A percentile compares a stretch with the other conserved stretches of the same genome.
These are phyloP conservation scores for Xylariomycetidae sp. DNA, from an alignment of 2,329 filamentous ascomycete species.

Conservation along the genomic window DNA sequence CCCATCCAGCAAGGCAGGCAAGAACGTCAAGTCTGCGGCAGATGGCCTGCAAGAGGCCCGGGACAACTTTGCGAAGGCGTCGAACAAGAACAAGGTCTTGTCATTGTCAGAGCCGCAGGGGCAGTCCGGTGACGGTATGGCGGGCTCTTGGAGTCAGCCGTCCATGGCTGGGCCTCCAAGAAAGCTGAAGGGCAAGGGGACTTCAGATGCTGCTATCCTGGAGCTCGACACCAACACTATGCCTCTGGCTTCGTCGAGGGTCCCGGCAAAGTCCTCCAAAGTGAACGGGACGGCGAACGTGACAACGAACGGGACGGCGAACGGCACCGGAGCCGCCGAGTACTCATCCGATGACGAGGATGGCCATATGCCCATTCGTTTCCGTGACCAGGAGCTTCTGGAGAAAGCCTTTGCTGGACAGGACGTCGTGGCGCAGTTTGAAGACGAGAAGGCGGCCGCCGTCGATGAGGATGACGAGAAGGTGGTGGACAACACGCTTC, in stretches of 20 bases:
- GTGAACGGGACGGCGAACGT: conserved; percentile 20
- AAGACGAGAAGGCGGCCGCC: conserved; percentile 67
- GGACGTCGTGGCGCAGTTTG: conserved; percentile 76
- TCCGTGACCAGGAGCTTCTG: conserved; percentile 62
- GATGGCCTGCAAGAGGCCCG: conserved; percentile 36
- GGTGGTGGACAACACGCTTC: conserved; percentile 74
- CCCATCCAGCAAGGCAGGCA: conserved; percentile 7
- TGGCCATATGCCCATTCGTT: conserved; percentile 48
- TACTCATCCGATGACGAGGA: conserved; percentile 43
- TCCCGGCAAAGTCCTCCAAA: conserved; percentile 12
- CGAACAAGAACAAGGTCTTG: conserved; percentile 14
- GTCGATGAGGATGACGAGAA: conserved; percentile 77
- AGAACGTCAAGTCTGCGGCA: conserved; percentile 24
- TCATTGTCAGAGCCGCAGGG: conserved; percentile 13
- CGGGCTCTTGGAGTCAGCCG: conserved; percentile 25
- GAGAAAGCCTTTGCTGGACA: conserved; percentile 82
- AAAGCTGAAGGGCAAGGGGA: conserved; percentile 20
- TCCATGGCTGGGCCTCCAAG: conserved; percentile 13
- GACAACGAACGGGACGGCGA: too few relatives aligned
- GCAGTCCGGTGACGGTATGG: conserved; percentile 13
- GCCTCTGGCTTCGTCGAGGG: conserved; percentile 15
- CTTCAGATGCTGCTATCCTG: conserved; percentile 17
- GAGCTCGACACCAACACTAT: conserved; percentile 24
- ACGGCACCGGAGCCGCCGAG: conserved; percentile 24
- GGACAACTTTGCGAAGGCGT: conserved; percentile 25